A percentile compares a stretch with the other conserved stretches of the same genome.
Evolutionary conservation across 2,329 filamentous ascomycete genomes (phyloP).

Genomic region (Hymenoscyphus occultus): DNA sequence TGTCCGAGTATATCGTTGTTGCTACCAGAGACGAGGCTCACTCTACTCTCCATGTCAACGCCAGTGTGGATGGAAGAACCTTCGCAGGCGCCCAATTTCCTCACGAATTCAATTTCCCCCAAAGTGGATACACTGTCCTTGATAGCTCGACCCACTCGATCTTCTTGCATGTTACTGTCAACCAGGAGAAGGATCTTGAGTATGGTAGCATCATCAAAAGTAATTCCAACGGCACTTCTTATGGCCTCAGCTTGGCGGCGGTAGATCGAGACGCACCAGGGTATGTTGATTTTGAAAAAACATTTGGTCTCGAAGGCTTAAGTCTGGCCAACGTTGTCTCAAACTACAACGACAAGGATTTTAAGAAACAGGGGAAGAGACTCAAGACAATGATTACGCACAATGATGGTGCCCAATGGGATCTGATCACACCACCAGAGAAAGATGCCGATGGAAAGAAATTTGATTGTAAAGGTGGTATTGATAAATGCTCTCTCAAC

Average conservation of each 20-base stretch:
- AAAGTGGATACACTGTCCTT: conserved; percentile 85
- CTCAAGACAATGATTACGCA: conserved; percentile 91
- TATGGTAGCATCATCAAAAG: conserved; percentile 94
- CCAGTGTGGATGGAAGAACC: conserved; percentile 77
- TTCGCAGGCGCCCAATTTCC: conserved; percentile 88
- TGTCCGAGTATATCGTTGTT: conserved; percentile 95
- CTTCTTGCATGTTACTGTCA: conserved; percentile 88
- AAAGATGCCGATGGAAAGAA: conserved; percentile 68
- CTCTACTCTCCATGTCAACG: conserved; percentile 69
- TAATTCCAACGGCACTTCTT: conserved; percentile 96
- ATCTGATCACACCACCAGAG: conserved; percentile 66
- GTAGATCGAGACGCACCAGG: conserved; percentile 77
- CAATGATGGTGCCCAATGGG: conserved; percentile 92
- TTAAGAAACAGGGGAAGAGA: conserved; percentile 67
- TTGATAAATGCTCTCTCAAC: conserved; percentile 78
- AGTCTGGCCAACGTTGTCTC: conserved; percentile 80
- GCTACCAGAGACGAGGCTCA: conserved; percentile 65
- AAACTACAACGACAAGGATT: conserved; percentile 58
- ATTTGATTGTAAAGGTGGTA: conserved; percentile 63
- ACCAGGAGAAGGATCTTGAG: conserved; percentile 59
- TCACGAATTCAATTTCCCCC: conserved; percentile 72
- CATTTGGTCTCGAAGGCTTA: conserved; percentile 87
- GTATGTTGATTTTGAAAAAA: conserved; percentile 95
- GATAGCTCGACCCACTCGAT: conserved; percentile 93
- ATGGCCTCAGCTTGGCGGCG: conserved; percentile 75